Percentiles rank a stretch among this genome's conserved stretches.
Evolutionary conservation across 192 early-diverging fungal genomes (phyloP).

Genomic region (Helicostylum pulchrum): DNA sequence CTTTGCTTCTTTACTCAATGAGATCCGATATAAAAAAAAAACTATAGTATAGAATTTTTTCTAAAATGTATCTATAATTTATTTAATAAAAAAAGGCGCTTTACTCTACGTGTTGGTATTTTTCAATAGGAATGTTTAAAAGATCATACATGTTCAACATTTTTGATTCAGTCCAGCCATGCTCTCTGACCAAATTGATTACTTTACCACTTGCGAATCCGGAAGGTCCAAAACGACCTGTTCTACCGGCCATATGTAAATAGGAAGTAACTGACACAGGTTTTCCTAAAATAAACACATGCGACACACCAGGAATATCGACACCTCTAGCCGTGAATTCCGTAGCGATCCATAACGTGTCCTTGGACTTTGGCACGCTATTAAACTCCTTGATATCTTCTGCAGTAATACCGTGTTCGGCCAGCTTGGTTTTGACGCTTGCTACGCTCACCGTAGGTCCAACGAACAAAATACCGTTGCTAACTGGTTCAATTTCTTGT

Average conservation of each 20-base stretch:
- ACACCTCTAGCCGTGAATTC: slow-evolving; percentile 81
- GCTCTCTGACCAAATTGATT: slow-evolving; percentile 46
- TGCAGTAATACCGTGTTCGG: slow-evolving; percentile 28
- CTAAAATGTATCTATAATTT: no score
- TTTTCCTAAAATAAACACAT: slow-evolving; percentile 83
- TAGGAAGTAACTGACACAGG: slow-evolving; percentile 68
- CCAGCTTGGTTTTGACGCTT: slow-evolving; percentile 31
- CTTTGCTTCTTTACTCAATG: no score
- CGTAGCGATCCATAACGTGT: slow-evolving; percentile 47
- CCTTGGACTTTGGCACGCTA: background rate
- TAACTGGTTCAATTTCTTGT: slow-evolving; percentile 42
- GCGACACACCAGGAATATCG: slow-evolving; percentile 73
- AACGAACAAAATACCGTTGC: slow-evolving; percentile 47
- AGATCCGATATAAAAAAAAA: no score
- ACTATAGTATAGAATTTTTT: no score
- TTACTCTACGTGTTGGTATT: slow-evolving; percentile 21
- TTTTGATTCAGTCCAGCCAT: slow-evolving; percentile 39
- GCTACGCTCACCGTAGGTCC: slow-evolving; percentile 35
- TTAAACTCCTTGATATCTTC: slow-evolving; percentile 38
- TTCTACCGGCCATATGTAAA: slow-evolving; percentile 85
- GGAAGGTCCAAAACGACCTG: slow-evolving; percentile 69
- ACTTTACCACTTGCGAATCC: slow-evolving; percentile 41
- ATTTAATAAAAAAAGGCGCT: background rate
- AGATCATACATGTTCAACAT: slow-evolving; percentile 42
- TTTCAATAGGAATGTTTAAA: slow-evolving; percentile 25